Base-by-base conservation (phyloP, 2,329 filamentous ascomycete genomes). In the Balansia obtecta region DNA sequence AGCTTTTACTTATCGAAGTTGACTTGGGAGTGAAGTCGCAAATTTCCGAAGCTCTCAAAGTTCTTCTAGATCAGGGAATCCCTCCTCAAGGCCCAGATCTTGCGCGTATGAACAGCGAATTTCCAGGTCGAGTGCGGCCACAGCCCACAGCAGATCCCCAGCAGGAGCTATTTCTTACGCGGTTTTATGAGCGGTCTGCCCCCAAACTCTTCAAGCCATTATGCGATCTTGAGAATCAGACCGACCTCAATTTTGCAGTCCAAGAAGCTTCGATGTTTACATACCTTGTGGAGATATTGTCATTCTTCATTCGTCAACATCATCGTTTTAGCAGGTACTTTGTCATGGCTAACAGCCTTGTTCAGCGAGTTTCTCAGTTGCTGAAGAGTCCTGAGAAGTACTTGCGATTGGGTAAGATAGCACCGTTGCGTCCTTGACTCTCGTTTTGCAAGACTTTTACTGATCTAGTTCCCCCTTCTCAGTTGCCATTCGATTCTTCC, bases 21-120 rank as follows among this genome's bases (percentile, higher is more conserved):
- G 93, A 98, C 62, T 73, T 97, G 15, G 93, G 93, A 0, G 89
- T 97, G 55, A 96, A 95, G 68, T 89, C 88, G 30, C 93, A 97
- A 65, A 85, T 97, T 61, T 89, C 90, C 3, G 93, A 98, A 69
- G 88, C 91, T 8, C 84, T 98, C 63, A 96, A 95, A 68, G 86
- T 97, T 20, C 74, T 98, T 11, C 76, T 98, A 37, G 93, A 97
- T 74, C 88, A 63, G 68, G 82, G 67, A 66, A 64, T 67, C 5
- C 68, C 70, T 3, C 56, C 60, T 5, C 71, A 71, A 45, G 65
- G 57, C 9, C 80, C 50, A 46, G 83, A 86, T 54, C 72, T 80
- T 53, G 72, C 73, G 1, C 82, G 83, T 63, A 75, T 75, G 37
- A 85, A 84, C 53, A 79, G 77, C 55, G 88, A 93, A 52, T 81